Conservation (phyloP, 1,284 basidiomycete genomes). For the Ceratobasidium sp. region DNA sequence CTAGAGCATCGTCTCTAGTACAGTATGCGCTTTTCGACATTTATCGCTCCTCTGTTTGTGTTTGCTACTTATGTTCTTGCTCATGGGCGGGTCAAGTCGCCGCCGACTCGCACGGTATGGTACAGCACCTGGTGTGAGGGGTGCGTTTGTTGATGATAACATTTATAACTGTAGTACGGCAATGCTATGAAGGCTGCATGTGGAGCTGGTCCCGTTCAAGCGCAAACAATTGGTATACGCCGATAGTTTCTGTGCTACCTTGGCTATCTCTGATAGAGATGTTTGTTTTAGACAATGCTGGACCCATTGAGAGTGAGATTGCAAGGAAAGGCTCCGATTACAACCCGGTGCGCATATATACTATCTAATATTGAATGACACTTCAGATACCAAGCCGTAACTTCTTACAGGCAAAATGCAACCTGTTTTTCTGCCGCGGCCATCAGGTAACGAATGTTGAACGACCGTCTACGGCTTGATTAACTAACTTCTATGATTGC, state of each 20-base stretch:
- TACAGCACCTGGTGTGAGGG: not conserved
- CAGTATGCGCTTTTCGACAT: not conserved
- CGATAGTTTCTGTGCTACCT: no score
- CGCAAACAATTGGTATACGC: not conserved
- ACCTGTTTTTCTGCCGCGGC: slow-evolving; percentile 35
- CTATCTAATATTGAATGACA: not conserved
- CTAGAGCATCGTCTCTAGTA: not conserved
- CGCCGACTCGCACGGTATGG: slow-evolving; percentile 25
- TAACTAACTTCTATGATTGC: no score
- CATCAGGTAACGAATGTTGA: not conserved
- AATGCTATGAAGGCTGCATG: slow-evolving; percentile 21
- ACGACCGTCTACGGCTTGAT: no score
- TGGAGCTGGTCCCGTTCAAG: not conserved
- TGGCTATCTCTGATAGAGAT: not conserved
- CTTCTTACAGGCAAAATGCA: slow-evolving; percentile 11
- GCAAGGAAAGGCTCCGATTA: slow-evolving; percentile 21
- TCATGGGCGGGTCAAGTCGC: slow-evolving; percentile 21
- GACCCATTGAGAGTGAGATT: slow-evolving; percentile 32
- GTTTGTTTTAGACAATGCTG: not conserved
- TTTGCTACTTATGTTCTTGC: slow-evolving; percentile 11
- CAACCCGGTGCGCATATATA: slow-evolving; percentile 18
- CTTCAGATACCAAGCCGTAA: not conserved
- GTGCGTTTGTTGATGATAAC: not conserved
- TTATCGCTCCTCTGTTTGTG: not conserved
- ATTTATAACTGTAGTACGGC: not conserved